Evolutionary conservation across 73 alveolate genomes (phyloP), one percentile per base, ranked within the genome.

Genomic region (Diophrys sp.): DNA sequence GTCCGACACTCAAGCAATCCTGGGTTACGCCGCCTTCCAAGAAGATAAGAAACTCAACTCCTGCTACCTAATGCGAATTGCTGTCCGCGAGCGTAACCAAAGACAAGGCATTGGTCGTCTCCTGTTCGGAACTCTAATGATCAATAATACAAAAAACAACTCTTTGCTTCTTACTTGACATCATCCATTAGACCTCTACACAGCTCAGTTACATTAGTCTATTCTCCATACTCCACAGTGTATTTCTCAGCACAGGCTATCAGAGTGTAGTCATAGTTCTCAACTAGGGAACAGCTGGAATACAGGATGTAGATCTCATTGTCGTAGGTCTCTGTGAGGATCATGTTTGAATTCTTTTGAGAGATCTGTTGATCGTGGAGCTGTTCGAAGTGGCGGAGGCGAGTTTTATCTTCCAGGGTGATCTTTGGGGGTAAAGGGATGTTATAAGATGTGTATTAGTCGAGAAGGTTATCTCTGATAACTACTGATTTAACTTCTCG

Each of bases 361-460:
- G 23, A 24, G 14, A 44, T 33, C 1, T 31, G 54, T 28, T 2
- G 0, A 2, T 23, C 75, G 44, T 54, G 73, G 33, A 53, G 70
- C 53, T 53, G 32, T 55, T 80, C 88, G 53, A 80, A 80, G 11
- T 68, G 29, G n/a, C 82, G 23, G 26, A 80, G 53, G 18, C 68
- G 27, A 30, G 77, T 71, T 33, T 31, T 24, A 8, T 29, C 8
- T n/a, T 23, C 30, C 23, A 23, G 28, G 2, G 2, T 2, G 34
- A 11, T 44, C 71, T 68, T 79, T 80, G 23, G 33, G 31, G 67
- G 33, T 81, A 73, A 44, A 1, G 89, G 89, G 66, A 31, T 71
- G 78, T 81, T 81, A 62, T 81, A 81, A 23, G 89, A 33, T 25
- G 89, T 81, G 33, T 73, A 81, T 31, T 81, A 62, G 29, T 81